Conservation (phyloP, 306 rosid species). For the Malus asiatica region DNA sequence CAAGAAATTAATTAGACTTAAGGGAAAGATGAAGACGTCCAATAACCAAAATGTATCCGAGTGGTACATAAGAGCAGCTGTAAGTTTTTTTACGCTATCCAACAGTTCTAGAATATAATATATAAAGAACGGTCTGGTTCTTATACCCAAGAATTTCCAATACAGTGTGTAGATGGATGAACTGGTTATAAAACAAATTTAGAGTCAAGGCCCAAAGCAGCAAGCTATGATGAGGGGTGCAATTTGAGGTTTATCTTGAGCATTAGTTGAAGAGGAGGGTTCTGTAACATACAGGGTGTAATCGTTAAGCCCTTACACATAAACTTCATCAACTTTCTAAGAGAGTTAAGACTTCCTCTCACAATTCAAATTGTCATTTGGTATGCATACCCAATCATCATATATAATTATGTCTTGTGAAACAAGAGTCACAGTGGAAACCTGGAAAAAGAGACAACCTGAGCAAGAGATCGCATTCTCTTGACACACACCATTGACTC, state of each 20-base stretch:
- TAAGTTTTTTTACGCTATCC: background rate
- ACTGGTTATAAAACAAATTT: background rate
- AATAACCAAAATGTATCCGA: constrained; percentile 1
- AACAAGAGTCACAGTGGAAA: background rate
- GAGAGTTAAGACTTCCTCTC: too few relatives aligned
- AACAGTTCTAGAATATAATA: too few relatives aligned
- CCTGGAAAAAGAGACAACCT: constrained; percentile 41
- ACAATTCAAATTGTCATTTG: background rate
- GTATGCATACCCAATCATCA: background rate
- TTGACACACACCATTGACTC: constrained; percentile 51
- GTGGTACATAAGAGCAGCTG: background rate
- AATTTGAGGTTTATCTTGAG: background rate
- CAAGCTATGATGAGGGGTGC: background rate
- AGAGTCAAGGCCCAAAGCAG: background rate
- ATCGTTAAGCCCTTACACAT: background rate
- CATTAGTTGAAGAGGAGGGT: background rate
- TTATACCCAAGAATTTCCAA: background rate
- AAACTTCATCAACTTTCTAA: background rate
- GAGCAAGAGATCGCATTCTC: constrained; percentile 71
- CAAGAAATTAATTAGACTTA: constrained; percentile 8
- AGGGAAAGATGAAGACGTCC: background rate
- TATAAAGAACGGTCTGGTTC: background rate
- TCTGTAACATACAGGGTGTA: background rate
- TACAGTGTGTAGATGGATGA: background rate
- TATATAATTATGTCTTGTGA: background rate